These are phyloP conservation scores for Pythium aquatile DNA, from an alignment of 352 stramenopile species.

Conservation along the genomic window DNA sequence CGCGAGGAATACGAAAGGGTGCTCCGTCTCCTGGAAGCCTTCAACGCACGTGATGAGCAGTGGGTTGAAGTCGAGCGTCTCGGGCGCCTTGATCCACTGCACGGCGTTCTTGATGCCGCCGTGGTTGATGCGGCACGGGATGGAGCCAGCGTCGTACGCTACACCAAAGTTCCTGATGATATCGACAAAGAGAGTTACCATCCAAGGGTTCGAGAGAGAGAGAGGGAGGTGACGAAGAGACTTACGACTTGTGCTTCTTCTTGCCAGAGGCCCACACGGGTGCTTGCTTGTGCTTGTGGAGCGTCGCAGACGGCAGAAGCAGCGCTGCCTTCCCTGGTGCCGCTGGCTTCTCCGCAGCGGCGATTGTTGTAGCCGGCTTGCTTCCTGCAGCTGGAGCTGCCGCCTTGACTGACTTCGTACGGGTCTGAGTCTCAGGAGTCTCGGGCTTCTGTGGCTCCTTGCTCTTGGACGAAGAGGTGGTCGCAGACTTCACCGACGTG, in stretches of 20 bases:
- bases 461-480: neutral
- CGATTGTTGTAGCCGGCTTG: neutral
- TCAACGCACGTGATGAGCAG: constrained; percentile 71
- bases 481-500: neutral
- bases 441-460: constrained; percentile 24
- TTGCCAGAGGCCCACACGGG: constrained; percentile 64
- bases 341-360: constrained; percentile 18
- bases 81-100: constrained; percentile 68
- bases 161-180: constrained; percentile 61
- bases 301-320: constrained; percentile 47
- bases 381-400: neutral
- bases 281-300: constrained; percentile 78
- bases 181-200: neutral
- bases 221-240: constrained; percentile 6
- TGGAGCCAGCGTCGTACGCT: constrained; percentile 62
- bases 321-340: constrained; percentile 14
- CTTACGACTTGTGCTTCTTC: constrained; percentile 78
- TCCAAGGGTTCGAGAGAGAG: neutral
- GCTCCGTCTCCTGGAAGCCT: constrained; percentile 70
- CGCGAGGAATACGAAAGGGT: constrained; percentile 80
- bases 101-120: constrained; percentile 68
- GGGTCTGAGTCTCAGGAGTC: constrained; percentile 15
- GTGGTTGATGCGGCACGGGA: constrained; percentile 81
- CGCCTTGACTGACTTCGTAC: neutral
- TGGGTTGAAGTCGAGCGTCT: constrained; percentile 60